phyloP scores from a whole-genome alignment of 192 early-diverging fungal genomes.

The Entomortierella chlamydospora region DNA sequence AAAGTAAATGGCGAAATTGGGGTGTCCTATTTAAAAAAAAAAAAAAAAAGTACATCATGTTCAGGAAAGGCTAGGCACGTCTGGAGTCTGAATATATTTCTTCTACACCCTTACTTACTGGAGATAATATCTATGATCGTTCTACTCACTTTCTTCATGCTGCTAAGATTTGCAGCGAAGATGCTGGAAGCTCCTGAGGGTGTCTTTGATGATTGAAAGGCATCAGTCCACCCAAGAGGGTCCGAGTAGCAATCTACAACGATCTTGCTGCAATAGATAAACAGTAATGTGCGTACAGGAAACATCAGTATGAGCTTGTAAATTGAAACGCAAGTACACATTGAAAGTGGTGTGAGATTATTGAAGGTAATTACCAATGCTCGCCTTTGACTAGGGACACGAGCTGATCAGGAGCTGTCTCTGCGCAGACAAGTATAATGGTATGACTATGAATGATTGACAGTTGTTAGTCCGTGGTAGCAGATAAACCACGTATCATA shows the following conservation, averaged over 20 bases:
- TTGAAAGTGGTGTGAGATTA: no score
- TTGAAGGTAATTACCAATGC: constrained; percentile 19
- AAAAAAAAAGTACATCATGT: no score
- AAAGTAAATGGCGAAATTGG: constrained; percentile 41
- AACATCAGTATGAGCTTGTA: no score
- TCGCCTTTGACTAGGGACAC: constrained; percentile 20
- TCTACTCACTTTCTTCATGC: constrained; percentile 15
- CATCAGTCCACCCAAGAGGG: constrained; percentile 40
- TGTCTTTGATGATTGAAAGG: not conserved
- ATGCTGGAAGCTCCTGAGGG: not conserved
- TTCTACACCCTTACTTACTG: constrained; percentile 10
- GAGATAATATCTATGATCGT: constrained; percentile 17
- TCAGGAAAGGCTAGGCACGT: no score
- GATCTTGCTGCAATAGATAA: constrained; percentile 2
- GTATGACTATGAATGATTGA: constrained; percentile 9
- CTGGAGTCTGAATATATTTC: not conserved
- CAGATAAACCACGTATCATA: not conserved
- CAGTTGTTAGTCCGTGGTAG: no score
- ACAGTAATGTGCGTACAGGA: not conserved
- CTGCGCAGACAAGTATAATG: constrained; percentile 40
- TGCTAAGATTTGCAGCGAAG: constrained; percentile 2
- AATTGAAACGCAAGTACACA: no score
- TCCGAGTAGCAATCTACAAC: constrained; percentile 43
- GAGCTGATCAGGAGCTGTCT: constrained; percentile 32
- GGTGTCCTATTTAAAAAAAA: not conserved